Base-by-base conservation (phyloP, 2,329 filamentous ascomycete species). In the Lachnellula occidentalis region DNA sequence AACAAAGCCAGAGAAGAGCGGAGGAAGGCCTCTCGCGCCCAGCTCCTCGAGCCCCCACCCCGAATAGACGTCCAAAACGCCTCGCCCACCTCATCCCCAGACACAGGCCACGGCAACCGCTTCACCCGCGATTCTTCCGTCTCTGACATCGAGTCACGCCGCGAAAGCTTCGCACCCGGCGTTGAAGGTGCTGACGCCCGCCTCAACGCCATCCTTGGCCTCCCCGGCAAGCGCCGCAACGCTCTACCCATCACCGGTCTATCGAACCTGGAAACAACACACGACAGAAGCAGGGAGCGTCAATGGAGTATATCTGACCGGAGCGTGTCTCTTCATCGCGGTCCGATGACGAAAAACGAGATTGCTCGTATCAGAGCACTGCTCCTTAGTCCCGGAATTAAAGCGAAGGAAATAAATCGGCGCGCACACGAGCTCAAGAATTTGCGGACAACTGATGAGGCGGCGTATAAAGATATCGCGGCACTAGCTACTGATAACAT, bases 381-480 rank as follows among this genome's bases (percentile, higher is more conserved):
- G 8, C 81, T 96, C 41, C 76, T 95, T 21, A 88, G 86, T 59
- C 90, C 90, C 0, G 92, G 91, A n/a, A 85, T 96, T 66, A 95
- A 95, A 72, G 92, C 92, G 0, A 85, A 85, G 65, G 89, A 94
- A 66, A 88, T 96, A 52, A 78, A 78, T 27, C 80, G 84, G 4
- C 81, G 86, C 46, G 84, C 87, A 4, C 58, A 57, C 15, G 67
- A 67, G 47, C 47, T 56, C n/a, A 56, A 60, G 39, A 62, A 67
- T 45, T 50, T 69, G 3, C 51, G 50, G 22, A 55, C 46, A 12
- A 51, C 59, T 1, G 49, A 62, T 0, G 56, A 57, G 1, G 54
- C 50, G 5, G 22, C 52, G 8, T 67, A 66, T 27, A 34, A 48
- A 7, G 67, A 54, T n/a, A 59, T 52, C 56, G 72, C 48, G 55